Evolutionary conservation across 352 stramenopile species (phyloP).

Genomic region (Pythium oligandrum): DNA sequence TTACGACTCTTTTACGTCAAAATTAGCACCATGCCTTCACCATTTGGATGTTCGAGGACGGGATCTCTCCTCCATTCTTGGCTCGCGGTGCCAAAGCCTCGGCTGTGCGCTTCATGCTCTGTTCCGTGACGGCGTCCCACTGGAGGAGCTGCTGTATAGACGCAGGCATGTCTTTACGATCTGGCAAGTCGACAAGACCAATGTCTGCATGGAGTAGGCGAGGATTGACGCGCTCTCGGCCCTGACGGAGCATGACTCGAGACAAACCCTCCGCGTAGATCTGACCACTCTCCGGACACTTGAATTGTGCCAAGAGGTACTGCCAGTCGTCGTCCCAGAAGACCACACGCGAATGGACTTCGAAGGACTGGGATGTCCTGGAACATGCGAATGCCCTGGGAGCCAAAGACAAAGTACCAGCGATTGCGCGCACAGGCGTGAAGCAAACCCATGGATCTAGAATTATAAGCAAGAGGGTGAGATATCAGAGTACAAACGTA

Average conservation of each 20-base stretch:
- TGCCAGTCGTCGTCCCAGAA: constrained; percentile 74
- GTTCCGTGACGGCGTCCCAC: too few relatives aligned
- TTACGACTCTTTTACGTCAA: too few relatives aligned
- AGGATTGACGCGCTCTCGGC: constrained; percentile 28
- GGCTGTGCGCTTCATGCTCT: too few relatives aligned
- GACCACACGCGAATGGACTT: constrained; percentile 62
- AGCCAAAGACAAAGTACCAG: constrained; percentile 70
- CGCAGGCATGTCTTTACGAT: too few relatives aligned
- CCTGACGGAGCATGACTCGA: constrained; percentile 52
- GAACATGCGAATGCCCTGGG: constrained; percentile 58
- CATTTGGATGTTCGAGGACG: too few relatives aligned
- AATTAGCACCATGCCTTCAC: too few relatives aligned
- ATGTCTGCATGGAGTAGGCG: too few relatives aligned
- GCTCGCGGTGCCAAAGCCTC: too few relatives aligned
- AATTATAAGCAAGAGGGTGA: background rate
- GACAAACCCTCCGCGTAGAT: constrained; percentile 61
- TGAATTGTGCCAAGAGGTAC: constrained; percentile 59
- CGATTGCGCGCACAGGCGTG: constrained; percentile 41
- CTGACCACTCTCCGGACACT: constrained; percentile 50
- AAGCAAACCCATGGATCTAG: constrained; percentile 43
- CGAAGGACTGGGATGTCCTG: constrained; percentile 52
- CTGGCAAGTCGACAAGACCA: too few relatives aligned
- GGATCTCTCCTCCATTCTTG: too few relatives aligned
- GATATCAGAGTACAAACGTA: constrained; percentile 1
- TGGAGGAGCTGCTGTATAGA: too few relatives aligned